A percentile compares a stretch with the other conserved stretches of the same genome.
phyloP scores from a whole-genome alignment of 306 rosid species.

The Corylus avellana region DNA sequence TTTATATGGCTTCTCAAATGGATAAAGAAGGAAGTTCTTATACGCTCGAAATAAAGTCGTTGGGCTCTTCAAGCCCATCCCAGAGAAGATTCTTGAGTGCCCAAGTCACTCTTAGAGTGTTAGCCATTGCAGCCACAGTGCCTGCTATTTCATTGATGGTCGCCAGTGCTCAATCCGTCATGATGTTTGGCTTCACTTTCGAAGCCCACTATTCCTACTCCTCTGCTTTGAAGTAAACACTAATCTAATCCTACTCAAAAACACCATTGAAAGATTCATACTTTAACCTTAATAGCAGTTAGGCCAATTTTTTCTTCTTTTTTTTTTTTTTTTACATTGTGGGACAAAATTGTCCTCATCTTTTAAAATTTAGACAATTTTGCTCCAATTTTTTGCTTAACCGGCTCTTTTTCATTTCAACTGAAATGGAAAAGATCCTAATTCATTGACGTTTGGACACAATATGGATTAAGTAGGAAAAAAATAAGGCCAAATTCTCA shows the following conservation, averaged over 20 bases:
- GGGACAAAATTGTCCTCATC: no score
- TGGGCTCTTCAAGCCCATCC: not conserved
- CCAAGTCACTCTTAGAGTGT: conserved; percentile 48
- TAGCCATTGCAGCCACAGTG: conserved; percentile 41
- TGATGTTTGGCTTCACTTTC: conserved; percentile 30
- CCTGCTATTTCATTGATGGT: conserved; percentile 46
- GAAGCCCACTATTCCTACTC: conserved; percentile 62
- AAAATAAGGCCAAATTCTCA: no score
- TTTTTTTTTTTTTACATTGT: no score
- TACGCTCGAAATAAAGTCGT: conserved; percentile 29
- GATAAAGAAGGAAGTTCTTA: conserved; percentile 27
- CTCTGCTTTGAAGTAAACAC: conserved; percentile 50
- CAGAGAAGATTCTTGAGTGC: conserved; percentile 16
- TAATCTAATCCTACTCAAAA: not conserved
- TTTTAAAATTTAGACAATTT: no score
- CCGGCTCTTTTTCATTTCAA: no score
- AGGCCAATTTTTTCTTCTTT: no score
- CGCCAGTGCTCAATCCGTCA: conserved; percentile 56
- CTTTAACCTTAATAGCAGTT: not conserved
- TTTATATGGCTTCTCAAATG: conserved; percentile 22
- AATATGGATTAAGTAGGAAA: no score
- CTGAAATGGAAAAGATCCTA: no score
- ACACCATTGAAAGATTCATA: not conserved
- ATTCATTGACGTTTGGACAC: no score
- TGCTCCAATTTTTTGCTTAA: no score